phyloP scores from a whole-genome alignment of 2,329 filamentous ascomycete species.

The Fusarium pseudocircinatum region DNA sequence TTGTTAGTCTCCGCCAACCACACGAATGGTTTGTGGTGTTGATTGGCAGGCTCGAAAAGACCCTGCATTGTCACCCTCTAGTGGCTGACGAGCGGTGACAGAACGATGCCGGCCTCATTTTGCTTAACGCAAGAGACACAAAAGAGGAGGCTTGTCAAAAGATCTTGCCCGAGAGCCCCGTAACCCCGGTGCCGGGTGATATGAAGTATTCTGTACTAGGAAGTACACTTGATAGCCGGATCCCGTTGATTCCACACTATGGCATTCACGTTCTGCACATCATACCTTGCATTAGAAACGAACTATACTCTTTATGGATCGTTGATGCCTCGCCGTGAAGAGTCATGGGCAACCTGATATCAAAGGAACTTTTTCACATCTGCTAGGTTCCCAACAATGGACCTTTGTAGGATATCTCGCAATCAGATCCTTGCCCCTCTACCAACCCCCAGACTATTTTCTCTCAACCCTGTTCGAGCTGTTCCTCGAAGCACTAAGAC shows the following conservation, averaged over 20 bases:
- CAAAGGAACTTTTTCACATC: slow-evolving; percentile 28
- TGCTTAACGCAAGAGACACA: background rate
- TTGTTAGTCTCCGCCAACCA: slow-evolving; percentile 1
- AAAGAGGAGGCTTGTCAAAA: background rate
- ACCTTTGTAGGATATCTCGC: slow-evolving; percentile 6
- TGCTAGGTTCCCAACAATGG: slow-evolving; percentile 6
- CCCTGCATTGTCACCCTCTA: slow-evolving; percentile 32
- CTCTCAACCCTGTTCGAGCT: slow-evolving; percentile 5
- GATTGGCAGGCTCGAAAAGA: slow-evolving; percentile 24
- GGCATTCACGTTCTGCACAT: slow-evolving; percentile 13
- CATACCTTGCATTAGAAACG: slow-evolving; percentile 25
- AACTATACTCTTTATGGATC: slow-evolving; percentile 15
- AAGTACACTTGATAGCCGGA: slow-evolving; percentile 7
- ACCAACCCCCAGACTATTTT: slow-evolving; percentile 3
- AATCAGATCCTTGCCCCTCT: background rate
- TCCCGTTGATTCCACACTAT: slow-evolving; percentile 2
- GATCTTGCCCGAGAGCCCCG: background rate
- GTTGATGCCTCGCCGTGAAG: slow-evolving; percentile 30
- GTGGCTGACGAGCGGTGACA: slow-evolving; percentile 31
- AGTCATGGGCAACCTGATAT: slow-evolving; percentile 22
- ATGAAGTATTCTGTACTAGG: slow-evolving; percentile 4
- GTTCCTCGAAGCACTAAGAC: slow-evolving; percentile 16
- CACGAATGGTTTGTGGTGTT: background rate
- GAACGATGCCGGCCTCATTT: slow-evolving; percentile 25
- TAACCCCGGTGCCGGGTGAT: background rate